Conservation (phyloP, 441 rosid species). For the Lepidium campestre region DNA sequence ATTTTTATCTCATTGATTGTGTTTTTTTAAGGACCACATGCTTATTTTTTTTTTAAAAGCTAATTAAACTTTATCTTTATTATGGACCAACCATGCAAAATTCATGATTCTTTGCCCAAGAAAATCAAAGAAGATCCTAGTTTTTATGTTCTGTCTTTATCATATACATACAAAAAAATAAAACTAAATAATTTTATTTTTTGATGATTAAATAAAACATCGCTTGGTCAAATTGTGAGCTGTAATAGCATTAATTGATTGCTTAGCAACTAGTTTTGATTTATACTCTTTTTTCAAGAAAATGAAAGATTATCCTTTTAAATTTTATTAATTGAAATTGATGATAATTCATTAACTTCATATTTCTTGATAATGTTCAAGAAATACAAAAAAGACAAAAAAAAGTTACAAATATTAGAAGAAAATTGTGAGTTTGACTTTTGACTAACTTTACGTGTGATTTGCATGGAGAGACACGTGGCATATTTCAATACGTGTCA, state of each 20-base stretch:
- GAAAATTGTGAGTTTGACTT: too few species aligned
- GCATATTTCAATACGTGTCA: constrained; percentile 19
- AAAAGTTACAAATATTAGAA: too few species aligned
- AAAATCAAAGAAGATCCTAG: constrained; percentile 7
- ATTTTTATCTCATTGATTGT: not conserved
- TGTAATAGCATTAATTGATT: constrained; percentile 19
- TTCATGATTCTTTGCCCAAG: constrained; percentile 16
- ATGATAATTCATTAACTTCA: not conserved
- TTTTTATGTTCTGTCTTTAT: constrained; percentile 18
- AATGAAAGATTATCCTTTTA: not conserved
- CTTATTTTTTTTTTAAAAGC: not conserved
- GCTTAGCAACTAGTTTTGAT: not conserved
- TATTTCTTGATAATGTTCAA: not conserved
- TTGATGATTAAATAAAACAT: not conserved
- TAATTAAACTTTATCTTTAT: constrained; percentile 18
- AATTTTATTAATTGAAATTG: too few species aligned
- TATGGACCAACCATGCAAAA: constrained; percentile 29
- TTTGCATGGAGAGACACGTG: not conserved
- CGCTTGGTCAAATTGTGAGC: constrained; percentile 23
- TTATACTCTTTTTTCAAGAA: not conserved
- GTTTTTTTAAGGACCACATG: constrained; percentile 9
- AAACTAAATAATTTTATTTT: not conserved
- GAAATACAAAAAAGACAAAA: too few species aligned
- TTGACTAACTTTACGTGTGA: not conserved
- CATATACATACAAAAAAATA: constrained; percentile 7